These are phyloP conservation scores for Boletus vinaceobasis DNA, from an alignment of 768 basidiomycete species.

Conservation along the genomic window DNA sequence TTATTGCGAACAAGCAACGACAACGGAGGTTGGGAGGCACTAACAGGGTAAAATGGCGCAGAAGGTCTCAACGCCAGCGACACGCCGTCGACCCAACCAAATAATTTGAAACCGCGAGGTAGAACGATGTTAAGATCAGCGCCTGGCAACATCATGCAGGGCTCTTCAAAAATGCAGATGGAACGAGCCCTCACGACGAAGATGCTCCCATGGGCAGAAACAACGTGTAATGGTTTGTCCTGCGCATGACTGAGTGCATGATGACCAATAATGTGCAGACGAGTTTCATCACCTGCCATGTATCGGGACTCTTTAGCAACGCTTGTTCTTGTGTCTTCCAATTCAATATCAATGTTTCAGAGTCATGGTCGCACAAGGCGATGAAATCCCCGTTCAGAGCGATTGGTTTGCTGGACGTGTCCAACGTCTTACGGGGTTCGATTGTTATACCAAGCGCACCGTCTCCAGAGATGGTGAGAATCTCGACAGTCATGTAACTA, in stretches of 20 bases:
- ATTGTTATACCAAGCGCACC: slow-evolving; percentile 23
- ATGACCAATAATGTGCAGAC: neutral
- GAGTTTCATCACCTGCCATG: slow-evolving; percentile 29
- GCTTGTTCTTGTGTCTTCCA: slow-evolving; percentile 50
- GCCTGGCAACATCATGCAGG: slow-evolving; percentile 32
- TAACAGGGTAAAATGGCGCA: neutral
- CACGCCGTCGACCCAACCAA: slow-evolving; percentile 68
- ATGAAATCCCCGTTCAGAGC: slow-evolving; percentile 49
- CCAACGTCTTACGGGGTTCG: slow-evolving; percentile 31
- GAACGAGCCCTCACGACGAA: slow-evolving; percentile 60
- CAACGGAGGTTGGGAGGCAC: slow-evolving; percentile 23
- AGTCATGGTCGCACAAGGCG: slow-evolving; percentile 50
- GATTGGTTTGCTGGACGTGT: slow-evolving; percentile 45
- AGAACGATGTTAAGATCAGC: slow-evolving; percentile 15
- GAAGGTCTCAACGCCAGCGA: slow-evolving; percentile 32
- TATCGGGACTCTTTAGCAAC: slow-evolving; percentile 38
- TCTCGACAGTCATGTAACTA: slow-evolving; percentile 24
- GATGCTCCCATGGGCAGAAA: slow-evolving; percentile 44
- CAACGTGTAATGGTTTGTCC: slow-evolving; percentile 51
- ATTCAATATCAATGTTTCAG: slow-evolving; percentile 52
- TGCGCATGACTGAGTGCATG: slow-evolving; percentile 24
- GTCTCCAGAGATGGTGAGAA: slow-evolving; percentile 25
- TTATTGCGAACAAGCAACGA: slow-evolving; percentile 57
- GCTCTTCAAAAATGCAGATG: slow-evolving; percentile 52
- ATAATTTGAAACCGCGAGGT: slow-evolving; percentile 44